phyloP scores from a whole-genome alignment of 352 stramenopile species.

The Salisapilia sapeloensis region DNA sequence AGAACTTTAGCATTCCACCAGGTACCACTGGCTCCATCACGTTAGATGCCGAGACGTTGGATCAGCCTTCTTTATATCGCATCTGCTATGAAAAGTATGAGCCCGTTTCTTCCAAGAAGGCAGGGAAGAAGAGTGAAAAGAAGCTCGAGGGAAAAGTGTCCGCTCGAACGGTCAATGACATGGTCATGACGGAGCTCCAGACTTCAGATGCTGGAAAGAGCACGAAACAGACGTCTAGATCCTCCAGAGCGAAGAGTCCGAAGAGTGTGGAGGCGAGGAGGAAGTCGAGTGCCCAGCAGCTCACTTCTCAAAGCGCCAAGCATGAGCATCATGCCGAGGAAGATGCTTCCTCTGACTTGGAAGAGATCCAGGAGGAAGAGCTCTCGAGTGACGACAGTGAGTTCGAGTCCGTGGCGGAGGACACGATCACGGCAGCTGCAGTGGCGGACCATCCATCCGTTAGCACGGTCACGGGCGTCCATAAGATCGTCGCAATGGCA shows the following conservation, averaged over 20 bases:
- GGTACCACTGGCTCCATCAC: constrained; percentile 64
- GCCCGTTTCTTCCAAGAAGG: constrained; percentile 26
- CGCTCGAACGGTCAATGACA: constrained; percentile 52
- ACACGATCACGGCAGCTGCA: constrained; percentile 47
- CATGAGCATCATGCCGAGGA: background rate
- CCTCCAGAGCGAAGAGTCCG: constrained; percentile 21
- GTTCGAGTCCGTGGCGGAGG: constrained; percentile 31
- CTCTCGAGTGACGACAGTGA: constrained; percentile 28
- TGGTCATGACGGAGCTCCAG: constrained; percentile 54
- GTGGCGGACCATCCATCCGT: constrained; percentile 57
- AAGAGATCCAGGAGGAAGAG: background rate
- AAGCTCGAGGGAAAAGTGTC: constrained; percentile 73
- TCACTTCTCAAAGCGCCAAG: too few relatives aligned
- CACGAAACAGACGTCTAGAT: constrained; percentile 38
- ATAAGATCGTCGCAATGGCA: constrained; percentile 58
- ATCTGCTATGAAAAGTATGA: constrained; percentile 83
- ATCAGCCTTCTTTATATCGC: constrained; percentile 61
- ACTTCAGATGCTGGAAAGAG: constrained; percentile 20
- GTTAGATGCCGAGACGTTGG: constrained; percentile 63
- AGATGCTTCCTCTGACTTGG: background rate
- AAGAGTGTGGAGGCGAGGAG: constrained; percentile 22
- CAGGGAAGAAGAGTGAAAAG: constrained; percentile 54
- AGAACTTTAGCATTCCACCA: constrained; percentile 66
- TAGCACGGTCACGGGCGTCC: constrained; percentile 69
- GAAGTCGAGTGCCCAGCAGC: too few relatives aligned